Percentiles rank a stretch among this genome's conserved stretches.
Conservation (phyloP, 208 protist genomes). For the Crithidia brevicula region DNA sequence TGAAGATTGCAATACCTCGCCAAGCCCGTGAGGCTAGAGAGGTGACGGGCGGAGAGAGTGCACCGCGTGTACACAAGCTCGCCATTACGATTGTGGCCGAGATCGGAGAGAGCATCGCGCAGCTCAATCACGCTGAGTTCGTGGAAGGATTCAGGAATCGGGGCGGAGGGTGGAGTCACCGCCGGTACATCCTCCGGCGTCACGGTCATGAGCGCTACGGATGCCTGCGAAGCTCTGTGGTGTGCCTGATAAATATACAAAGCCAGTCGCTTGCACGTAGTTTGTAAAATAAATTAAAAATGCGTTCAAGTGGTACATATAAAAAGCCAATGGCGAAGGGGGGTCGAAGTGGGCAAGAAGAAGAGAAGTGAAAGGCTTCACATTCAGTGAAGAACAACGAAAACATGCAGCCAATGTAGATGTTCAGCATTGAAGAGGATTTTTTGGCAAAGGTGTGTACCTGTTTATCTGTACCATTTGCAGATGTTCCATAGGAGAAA, state of each 20-base stretch:
- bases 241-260: too few relatives aligned
- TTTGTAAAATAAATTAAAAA: too few relatives aligned
- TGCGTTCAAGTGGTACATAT: too few relatives aligned
- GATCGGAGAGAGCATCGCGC: conserved; percentile 36
- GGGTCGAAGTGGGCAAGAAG: background rate
- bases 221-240: too few relatives aligned
- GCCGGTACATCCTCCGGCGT: background rate
- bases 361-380: too few relatives aligned
- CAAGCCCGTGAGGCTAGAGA: conserved; percentile 49
- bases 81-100: conserved; percentile 68
- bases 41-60: conserved; percentile 27
- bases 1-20: conserved; percentile 66
- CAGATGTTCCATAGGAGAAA: too few relatives aligned
- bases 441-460: too few relatives aligned
- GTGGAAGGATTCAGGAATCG: background rate
- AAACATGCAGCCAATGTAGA: too few relatives aligned
- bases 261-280: too few relatives aligned
- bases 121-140: conserved; percentile 20
- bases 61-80: conserved; percentile 61
- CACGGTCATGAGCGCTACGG: conserved; percentile 5
- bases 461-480: too few relatives aligned
- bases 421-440: too few relatives aligned
- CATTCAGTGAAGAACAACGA: too few relatives aligned
- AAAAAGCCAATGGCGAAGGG: background rate
- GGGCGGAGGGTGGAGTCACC: background rate